Evolutionary conservation across 257 asterid genomes (phyloP), one percentile per base, ranked within the genome.

Genomic region (Solanum virginianum): DNA sequence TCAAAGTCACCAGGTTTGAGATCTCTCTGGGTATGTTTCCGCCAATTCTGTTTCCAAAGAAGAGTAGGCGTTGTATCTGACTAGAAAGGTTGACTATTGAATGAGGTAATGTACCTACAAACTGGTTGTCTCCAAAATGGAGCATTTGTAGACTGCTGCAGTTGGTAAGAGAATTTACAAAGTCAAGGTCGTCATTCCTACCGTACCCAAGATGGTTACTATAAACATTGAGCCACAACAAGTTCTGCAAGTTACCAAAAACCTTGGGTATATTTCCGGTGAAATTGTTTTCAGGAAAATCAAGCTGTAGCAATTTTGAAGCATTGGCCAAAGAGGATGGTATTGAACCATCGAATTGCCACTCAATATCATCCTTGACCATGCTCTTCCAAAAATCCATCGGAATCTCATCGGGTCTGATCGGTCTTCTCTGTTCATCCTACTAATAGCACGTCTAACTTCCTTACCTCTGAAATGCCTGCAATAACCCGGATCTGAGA

Each of bases 291-390:
- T 5, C 53, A 12, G 72, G 80, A 11, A 90, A 17, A 10, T 90
- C 94, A 68, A 92, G 72, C 80, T 47, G 81, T 7, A 43, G 54
- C 71, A 89, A 90, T 20, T 86, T 85, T 20, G 92, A 83, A 81
- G 90, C 91, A 80, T 88, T 91, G 80, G 93, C 84, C 77, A 90
- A 59, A 57, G 93, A 88, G 49, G 85, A 72, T 11, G 93, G 94
- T 63, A 90, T 86, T 5, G 85, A 51, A 2, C 93, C 91, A 12
- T 80, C 57, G 85, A 92, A 91, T 45, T 81, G 86, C 0, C 4
- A 32, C 36, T 32, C 36, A 32, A 32, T 32, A 32, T 1, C 36
- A 32, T 32, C 36, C 36, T 32, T 32, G 36, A 32, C 36, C 36
- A 32, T 32, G 36, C 36, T 32, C 4, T 32, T 32, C 36, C 4